Evolutionary conservation across 2,329 filamentous ascomycete species (phyloP).

Genomic region (Trichoderma guizhouense): DNA sequence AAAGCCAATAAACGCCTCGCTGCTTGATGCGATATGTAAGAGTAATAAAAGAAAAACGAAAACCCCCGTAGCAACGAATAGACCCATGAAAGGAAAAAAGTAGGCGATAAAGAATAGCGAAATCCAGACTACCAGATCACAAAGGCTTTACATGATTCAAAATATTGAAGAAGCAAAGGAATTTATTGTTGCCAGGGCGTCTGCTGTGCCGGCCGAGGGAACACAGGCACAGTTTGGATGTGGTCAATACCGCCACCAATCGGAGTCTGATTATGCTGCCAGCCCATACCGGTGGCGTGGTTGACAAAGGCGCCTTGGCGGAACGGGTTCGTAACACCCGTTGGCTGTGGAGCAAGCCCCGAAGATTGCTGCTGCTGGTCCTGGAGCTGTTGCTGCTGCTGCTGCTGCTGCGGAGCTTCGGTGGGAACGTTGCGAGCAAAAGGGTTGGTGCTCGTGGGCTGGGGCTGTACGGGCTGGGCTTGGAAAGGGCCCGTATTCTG

Average conservation of each 20-base stretch:
- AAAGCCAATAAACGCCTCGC: slow-evolving; percentile 19
- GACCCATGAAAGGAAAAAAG: not conserved
- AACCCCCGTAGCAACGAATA: slow-evolving; percentile 5
- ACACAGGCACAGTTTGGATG: slow-evolving; percentile 75
- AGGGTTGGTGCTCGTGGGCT: slow-evolving; percentile 56
- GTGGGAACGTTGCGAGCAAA: slow-evolving; percentile 47
- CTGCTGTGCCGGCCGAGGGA: slow-evolving; percentile 72
- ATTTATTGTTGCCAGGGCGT: slow-evolving; percentile 56
- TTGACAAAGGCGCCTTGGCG: slow-evolving; percentile 87
- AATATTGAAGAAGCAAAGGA: not conserved
- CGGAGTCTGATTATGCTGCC: slow-evolving; percentile 75
- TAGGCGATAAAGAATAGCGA: slow-evolving; percentile 8
- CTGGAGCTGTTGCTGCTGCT: slow-evolving; percentile 25
- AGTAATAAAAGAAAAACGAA: slow-evolving; percentile 3
- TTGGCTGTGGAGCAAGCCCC: slow-evolving; percentile 68
- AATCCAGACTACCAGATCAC: slow-evolving; percentile 14
- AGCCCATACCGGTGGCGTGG: slow-evolving; percentile 80
- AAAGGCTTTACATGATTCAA: slow-evolving; percentile 11
- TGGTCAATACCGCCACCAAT: slow-evolving; percentile 81
- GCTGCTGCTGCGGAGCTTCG: not conserved
- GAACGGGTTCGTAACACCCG: slow-evolving; percentile 92
- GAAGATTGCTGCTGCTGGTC: slow-evolving; percentile 44
- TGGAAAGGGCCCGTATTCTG: slow-evolving; percentile 26
- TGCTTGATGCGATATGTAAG: slow-evolving; percentile 19
- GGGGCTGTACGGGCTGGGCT: slow-evolving; percentile 24